These are phyloP conservation scores for Myochromella boudieri DNA, from an alignment of 768 basidiomycete species.

Conservation along the genomic window DNA sequence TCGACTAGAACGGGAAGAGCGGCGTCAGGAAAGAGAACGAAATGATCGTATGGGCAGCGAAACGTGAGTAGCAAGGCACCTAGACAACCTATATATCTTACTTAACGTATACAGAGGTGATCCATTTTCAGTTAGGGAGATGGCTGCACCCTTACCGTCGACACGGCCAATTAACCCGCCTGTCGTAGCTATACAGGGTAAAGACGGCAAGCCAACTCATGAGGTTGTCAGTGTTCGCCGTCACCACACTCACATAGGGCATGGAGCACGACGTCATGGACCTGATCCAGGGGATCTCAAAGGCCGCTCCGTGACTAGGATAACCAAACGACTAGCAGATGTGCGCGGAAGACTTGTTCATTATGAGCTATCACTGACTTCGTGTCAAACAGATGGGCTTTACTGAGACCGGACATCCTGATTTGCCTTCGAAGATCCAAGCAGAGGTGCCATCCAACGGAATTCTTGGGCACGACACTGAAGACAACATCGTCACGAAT, in stretches of 20 bases:
- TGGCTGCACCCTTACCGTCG: background rate
- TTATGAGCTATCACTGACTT: background rate
- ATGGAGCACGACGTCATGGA: constrained; percentile 25
- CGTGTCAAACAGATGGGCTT: constrained; percentile 68
- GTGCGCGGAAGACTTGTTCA: constrained; percentile 37
- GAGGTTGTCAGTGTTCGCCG: constrained; percentile 61
- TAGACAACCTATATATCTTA: background rate
- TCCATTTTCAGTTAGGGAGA: background rate
- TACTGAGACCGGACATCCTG: constrained; percentile 54
- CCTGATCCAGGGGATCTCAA: constrained; percentile 27
- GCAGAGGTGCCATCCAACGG: constrained; percentile 44
- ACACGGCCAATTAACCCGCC: constrained; percentile 11
- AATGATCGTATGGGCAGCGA: constrained; percentile 17
- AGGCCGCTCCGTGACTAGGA: constrained; percentile 45
- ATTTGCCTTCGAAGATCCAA: constrained; percentile 48
- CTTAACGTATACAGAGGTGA: background rate
- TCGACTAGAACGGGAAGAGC: constrained; percentile 54
- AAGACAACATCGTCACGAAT: constrained; percentile 66
- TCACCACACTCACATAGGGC: constrained; percentile 42
- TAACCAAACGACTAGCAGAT: constrained; percentile 61
- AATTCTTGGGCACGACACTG: constrained; percentile 48
- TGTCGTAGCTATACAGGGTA: constrained; percentile 58
- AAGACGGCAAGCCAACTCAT: constrained; percentile 58
- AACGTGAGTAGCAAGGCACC: constrained; percentile 15
- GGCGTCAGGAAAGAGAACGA: constrained; percentile 35